Conservation (phyloP, 108 stramenopile species). For the Parmales sp. region DNA sequence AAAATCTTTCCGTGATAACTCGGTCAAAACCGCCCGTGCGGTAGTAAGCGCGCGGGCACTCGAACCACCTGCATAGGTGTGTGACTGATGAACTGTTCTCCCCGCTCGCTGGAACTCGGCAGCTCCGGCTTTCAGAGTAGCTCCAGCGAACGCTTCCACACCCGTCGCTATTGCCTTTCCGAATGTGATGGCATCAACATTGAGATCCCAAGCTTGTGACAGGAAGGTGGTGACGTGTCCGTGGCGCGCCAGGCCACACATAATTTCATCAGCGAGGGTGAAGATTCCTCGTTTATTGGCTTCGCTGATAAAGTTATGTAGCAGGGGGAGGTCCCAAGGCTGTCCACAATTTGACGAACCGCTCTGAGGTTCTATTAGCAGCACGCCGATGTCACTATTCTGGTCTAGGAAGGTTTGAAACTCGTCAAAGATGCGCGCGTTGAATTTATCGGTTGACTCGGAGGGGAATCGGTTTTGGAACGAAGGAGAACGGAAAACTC, state of each 20-base stretch:
- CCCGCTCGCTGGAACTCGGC: constrained; percentile 20
- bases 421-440: not conserved
- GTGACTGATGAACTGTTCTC: constrained; percentile 41
- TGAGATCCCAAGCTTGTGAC: constrained; percentile 31
- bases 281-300: constrained; percentile 29
- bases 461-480: constrained; percentile 24
- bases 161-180: constrained; percentile 51
- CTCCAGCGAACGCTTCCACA: constrained; percentile 40
- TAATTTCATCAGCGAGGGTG: constrained; percentile 45
- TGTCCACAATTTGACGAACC: constrained; percentile 39
- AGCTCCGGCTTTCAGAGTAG: constrained; percentile 34
- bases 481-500: constrained; percentile 41
- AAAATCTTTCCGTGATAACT: constrained; percentile 26
- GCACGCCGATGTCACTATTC: constrained; percentile 33
- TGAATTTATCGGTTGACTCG: constrained; percentile 14
- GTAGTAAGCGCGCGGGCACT: constrained; percentile 43
- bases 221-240: constrained; percentile 46
- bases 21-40: constrained; percentile 34
- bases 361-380: constrained; percentile 50
- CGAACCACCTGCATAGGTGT: constrained; percentile 48
- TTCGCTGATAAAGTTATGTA: constrained; percentile 30
- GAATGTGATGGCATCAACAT: constrained; percentile 47
- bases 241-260: constrained; percentile 51
- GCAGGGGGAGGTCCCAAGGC: constrained; percentile 37
- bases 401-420: constrained; percentile 27